Evolutionary conservation across 495 filamentous ascomycete genomes (phyloP).

Genomic region (Hyaloscypha hepaticicola): DNA sequence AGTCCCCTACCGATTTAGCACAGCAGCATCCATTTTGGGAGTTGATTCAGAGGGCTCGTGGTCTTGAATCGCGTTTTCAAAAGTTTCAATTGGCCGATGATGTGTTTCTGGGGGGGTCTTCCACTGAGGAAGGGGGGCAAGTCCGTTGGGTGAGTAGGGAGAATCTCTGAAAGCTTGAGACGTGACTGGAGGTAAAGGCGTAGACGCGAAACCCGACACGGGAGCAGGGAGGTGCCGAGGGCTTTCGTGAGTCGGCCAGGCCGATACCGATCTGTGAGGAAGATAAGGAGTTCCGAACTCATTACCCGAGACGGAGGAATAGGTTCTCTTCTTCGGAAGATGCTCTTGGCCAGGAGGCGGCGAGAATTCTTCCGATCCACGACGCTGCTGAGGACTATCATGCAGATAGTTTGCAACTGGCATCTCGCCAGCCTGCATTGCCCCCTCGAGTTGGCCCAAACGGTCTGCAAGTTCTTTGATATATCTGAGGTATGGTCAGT

Average conservation of each 20-base stretch:
- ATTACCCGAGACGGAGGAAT: constrained; percentile 44
- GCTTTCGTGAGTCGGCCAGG: constrained; percentile 13
- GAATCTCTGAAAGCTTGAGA: constrained; percentile 18
- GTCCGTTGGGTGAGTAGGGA: constrained; percentile 43
- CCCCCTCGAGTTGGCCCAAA: constrained; percentile 77
- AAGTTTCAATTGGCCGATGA: constrained; percentile 34
- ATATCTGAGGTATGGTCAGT: constrained; percentile 55
- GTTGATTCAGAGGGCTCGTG: constrained; percentile 31
- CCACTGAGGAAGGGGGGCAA: constrained; percentile 38
- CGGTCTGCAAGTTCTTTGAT: constrained; percentile 95
- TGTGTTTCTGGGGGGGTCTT: constrained; percentile 29
- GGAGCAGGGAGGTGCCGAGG: constrained; percentile 21
- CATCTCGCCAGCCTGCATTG: constrained; percentile 38
- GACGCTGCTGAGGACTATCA: constrained; percentile 44
- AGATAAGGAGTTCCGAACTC: constrained; percentile 48
- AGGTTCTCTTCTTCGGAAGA: constrained; percentile 53
- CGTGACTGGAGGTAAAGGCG: constrained; percentile 29
- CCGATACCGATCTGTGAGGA: constrained; percentile 38
- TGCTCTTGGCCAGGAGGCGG: constrained; percentile 42
- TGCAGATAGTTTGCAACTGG: constrained; percentile 19
- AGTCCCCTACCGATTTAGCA: constrained; percentile 48
- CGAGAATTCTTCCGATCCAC: constrained; percentile 48
- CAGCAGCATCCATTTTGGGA: constrained; percentile 43
- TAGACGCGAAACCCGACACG: constrained; percentile 37
- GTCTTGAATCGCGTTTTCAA: constrained; percentile 34